phyloP scores from a whole-genome alignment of 345 rosid species.

The Bretschneidera sinensis region DNA sequence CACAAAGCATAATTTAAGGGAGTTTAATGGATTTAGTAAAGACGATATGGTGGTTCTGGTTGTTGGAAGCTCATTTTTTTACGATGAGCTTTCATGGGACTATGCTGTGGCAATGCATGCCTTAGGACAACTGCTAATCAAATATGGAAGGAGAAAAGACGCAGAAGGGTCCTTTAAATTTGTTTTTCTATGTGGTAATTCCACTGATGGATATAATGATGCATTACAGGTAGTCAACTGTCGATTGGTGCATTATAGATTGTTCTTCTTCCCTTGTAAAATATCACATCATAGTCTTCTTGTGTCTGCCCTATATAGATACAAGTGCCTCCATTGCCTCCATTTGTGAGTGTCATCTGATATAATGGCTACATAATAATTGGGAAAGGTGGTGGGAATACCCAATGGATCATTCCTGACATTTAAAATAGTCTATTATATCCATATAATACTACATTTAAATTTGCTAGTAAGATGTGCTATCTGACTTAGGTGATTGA shows the following conservation, averaged over 20 bases:
- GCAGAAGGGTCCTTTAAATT: slow-evolving; percentile 59
- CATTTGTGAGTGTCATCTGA: neutral
- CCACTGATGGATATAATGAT: slow-evolving; percentile 57
- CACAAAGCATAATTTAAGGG: slow-evolving; percentile 56
- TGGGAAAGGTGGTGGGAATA: no score
- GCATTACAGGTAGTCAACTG: slow-evolving; percentile 62
- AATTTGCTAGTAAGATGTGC: neutral
- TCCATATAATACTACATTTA: no score
- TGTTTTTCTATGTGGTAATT: slow-evolving; percentile 79
- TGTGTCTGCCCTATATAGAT: neutral
- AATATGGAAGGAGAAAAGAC: slow-evolving; percentile 68
- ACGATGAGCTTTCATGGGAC: slow-evolving; percentile 76
- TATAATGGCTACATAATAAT: neutral
- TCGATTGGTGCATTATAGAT: slow-evolving; percentile 13
- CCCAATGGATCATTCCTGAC: no score
- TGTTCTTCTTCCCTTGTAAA: neutral
- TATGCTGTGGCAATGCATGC: slow-evolving; percentile 76
- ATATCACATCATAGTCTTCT: slow-evolving; percentile 2
- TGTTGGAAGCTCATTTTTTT: slow-evolving; percentile 83
- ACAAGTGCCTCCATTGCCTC: neutral
- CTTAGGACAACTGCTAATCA: slow-evolving; percentile 70
- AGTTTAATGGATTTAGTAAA: slow-evolving; percentile 45
- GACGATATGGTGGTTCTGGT: slow-evolving; percentile 75
- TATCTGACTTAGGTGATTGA: slow-evolving; percentile 9
- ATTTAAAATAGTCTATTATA: no score